Base-by-base conservation (phyloP, 2,329 filamentous ascomycete genomes). In the Xylaria sp. region DNA sequence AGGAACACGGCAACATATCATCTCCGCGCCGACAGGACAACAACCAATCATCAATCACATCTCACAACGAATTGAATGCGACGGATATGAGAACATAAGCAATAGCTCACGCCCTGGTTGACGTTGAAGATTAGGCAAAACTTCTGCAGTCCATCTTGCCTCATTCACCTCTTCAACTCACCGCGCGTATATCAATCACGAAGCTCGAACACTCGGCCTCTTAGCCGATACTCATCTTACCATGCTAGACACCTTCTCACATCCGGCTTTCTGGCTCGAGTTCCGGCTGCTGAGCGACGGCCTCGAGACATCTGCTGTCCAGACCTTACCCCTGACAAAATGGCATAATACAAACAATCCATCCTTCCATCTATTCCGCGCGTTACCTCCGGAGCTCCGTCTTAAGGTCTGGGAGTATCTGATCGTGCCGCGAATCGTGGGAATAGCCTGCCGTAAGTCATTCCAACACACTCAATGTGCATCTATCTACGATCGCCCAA, bases 331-430 rank as follows among this genome's bases (percentile, higher is more conserved):
- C 10, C 50, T 69, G 50, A 70, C 68, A 32, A 13, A 13, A 53
- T 71, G 67, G 58, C 68, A 69, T 16, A 47, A 27, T 37, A 25
- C 23, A 3, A 54, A 68, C 25, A 72, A 69, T 12, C 27, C 32
- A 6, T 69, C 69, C 62, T 79, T 79, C 70, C 35, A 73, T 21
- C 75, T 66, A 54, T 86, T 86, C 73, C 67, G 76, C 3, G 51
- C 71, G n/a, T 79, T 85, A 8, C 84, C 84, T 1, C 63, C 80
- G 29, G 84, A 86, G 75, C 79, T 86, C 62, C 84, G 85, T 57
- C 77, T 85, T 63, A 80, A 81, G 75, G 79, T 86, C 70, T 86
- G 84, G 84, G 78, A 80, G 63, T 78, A 75, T 59, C 75, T 84
- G 55, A 74, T 85, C 59, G 79, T 78, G 69, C 84, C 84, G 32